Conservation (phyloP, 805 yeast species). For the Lachancea waltii region DNA sequence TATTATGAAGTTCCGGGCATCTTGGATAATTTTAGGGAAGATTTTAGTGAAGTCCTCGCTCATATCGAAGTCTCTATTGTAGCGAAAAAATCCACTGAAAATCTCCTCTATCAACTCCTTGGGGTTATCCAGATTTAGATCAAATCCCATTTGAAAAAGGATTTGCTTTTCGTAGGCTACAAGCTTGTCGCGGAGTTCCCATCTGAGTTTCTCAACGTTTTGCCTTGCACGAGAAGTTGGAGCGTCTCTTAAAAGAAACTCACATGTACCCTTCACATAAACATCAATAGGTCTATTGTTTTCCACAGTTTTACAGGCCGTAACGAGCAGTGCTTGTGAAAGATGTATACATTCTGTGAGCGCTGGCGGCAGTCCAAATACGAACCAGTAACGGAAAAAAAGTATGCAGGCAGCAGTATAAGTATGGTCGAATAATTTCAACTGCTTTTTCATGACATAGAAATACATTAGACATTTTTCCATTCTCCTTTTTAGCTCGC, state of each 20-base stretch:
- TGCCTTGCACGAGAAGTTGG: conserved; percentile 16
- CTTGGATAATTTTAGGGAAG: conserved; percentile 31
- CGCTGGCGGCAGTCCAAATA: conserved; percentile 26
- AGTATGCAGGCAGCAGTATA: conserved; percentile 32
- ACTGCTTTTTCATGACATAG: conserved; percentile 30
- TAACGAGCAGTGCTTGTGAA: conserved; percentile 31
- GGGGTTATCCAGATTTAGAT: conserved; percentile 30
- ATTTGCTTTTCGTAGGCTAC: conserved; percentile 29
- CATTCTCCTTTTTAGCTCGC: conserved; percentile 28
- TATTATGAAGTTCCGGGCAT: conserved; percentile 30
- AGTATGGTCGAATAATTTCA: conserved; percentile 32
- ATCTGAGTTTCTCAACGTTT: conserved; percentile 32
- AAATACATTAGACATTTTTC: conserved; percentile 32
- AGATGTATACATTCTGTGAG: conserved; percentile 28
- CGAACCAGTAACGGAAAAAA: conserved; percentile 32
- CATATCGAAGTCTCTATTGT: conserved; percentile 25
- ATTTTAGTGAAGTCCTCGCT: conserved; percentile 23
- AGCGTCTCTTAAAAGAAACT: conserved; percentile 21
- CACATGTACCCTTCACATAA: conserved; percentile 30
- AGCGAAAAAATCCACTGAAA: conserved; percentile 30
- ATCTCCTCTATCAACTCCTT: conserved; percentile 32
- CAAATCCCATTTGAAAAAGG: conserved; percentile 31
- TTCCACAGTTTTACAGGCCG: conserved; percentile 33
- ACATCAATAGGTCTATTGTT: conserved; percentile 33
- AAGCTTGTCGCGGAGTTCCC: conserved; percentile 33